Evolutionary conservation across 1,139 yeast genomes (phyloP).

Genomic region (Groenewaldozyma auringiensis): DNA sequence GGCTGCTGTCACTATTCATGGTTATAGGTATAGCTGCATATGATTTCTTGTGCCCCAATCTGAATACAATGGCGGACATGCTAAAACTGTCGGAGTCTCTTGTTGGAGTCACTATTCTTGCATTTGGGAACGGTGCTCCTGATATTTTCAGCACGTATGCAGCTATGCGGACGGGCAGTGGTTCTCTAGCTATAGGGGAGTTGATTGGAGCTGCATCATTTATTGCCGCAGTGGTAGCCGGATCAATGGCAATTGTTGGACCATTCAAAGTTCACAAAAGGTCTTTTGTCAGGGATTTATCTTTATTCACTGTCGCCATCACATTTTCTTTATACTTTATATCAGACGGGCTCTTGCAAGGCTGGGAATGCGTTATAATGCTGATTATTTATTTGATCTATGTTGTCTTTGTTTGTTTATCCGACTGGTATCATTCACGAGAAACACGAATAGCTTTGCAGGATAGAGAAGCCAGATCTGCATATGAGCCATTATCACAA

Average conservation of each 20-base stretch:
- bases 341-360: slow-evolving; percentile 39
- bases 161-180: slow-evolving; percentile 62
- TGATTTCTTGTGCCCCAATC: slow-evolving; percentile 67
- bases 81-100: slow-evolving; percentile 66
- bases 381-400: slow-evolving; percentile 46
- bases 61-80: slow-evolving; percentile 51
- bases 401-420: slow-evolving; percentile 40
- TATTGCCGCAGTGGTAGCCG: slow-evolving; percentile 67
- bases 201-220: slow-evolving; percentile 78
- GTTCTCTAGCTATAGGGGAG: slow-evolving; percentile 80
- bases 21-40: slow-evolving; percentile 69
- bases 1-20: slow-evolving; percentile 44
- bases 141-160: slow-evolving; percentile 80
- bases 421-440: slow-evolving; percentile 4
- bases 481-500: slow-evolving; percentile 1
- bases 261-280: slow-evolving; percentile 54
- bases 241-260: slow-evolving; percentile 58
- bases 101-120: slow-evolving; percentile 80
- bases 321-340: slow-evolving; percentile 38
- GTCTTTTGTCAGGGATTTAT: slow-evolving; percentile 49
- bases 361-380: slow-evolving; percentile 42
- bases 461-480: background rate
- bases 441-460: background rate
- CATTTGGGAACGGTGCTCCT: slow-evolving; percentile 89
- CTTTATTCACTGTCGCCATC: slow-evolving; percentile 45